Conservation (phyloP, 2,329 filamentous ascomycete species). For the Verticillium dahliae region DNA sequence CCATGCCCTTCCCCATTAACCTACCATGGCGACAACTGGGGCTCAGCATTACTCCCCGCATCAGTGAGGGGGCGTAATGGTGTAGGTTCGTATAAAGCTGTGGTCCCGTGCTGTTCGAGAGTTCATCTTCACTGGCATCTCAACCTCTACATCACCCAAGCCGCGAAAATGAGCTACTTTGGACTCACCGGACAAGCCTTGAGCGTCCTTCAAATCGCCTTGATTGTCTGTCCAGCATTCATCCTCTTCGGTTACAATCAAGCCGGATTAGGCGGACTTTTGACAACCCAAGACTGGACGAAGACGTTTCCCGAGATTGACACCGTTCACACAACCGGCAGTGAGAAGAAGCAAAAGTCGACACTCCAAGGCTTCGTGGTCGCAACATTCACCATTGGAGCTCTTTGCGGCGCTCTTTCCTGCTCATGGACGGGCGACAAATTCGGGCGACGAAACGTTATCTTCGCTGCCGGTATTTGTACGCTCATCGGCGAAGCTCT, state of each 20-base stretch:
- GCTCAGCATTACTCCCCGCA: background rate
- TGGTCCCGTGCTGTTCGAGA: too few relatives aligned
- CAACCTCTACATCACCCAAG: background rate
- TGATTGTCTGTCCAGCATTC: constrained; percentile 35
- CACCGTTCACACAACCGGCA: constrained; percentile 24
- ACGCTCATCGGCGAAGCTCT: constrained; percentile 42
- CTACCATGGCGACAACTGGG: background rate
- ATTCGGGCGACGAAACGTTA: constrained; percentile 42
- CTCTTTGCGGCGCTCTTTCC: constrained; percentile 26
- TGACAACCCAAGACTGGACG: constrained; percentile 24
- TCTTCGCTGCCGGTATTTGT: constrained; percentile 39
- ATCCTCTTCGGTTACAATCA: constrained; percentile 36
- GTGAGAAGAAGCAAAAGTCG: constrained; percentile 21
- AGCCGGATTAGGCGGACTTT: constrained; percentile 28
- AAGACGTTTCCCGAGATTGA: constrained; percentile 31
- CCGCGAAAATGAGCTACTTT: background rate
- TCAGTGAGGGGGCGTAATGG: background rate
- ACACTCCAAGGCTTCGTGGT: constrained; percentile 30
- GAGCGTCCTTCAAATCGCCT: constrained; percentile 28
- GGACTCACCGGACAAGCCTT: constrained; percentile 23
- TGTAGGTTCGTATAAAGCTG: background rate
- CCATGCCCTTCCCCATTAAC: background rate
- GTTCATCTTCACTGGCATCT: background rate
- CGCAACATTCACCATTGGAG: constrained; percentile 28
- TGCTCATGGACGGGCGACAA: constrained; percentile 34